phyloP scores from a whole-genome alignment of 768 basidiomycete genomes.

The Russula brevipes region DNA sequence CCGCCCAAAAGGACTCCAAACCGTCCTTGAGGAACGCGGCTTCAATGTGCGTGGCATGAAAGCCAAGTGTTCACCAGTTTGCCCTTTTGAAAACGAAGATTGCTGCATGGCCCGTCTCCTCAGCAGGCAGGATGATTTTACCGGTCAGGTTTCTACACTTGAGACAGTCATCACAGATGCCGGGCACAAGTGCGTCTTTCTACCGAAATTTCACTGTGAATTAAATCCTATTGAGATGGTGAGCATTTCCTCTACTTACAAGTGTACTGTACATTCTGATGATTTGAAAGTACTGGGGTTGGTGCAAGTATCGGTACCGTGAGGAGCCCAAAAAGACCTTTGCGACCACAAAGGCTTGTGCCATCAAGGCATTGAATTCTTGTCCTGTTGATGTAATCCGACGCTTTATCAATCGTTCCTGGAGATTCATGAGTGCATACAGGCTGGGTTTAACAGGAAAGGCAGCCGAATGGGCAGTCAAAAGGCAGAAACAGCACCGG shows the following conservation, averaged over 20 bases:
- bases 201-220: not conserved
- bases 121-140: not conserved
- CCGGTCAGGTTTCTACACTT: not conserved
- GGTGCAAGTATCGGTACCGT: not conserved
- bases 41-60: not conserved
- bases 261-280: too few relatives aligned
- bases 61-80: not conserved
- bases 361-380: too few relatives aligned
- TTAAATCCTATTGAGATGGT: slow-evolving; percentile 1
- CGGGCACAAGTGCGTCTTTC: not conserved
- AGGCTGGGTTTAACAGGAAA: too few relatives aligned
- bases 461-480: not conserved
- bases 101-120: slow-evolving; percentile 1
- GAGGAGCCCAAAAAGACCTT: not conserved
- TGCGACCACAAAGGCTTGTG: not conserved
- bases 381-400: too few relatives aligned
- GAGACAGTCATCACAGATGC: not conserved
- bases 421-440: too few relatives aligned
- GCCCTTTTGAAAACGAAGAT: not conserved
- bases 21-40: not conserved
- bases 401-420: too few relatives aligned
- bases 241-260: too few relatives aligned
- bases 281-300: not conserved
- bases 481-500: not conserved
- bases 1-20: not conserved